Base-by-base conservation (phyloP, 305 asterid genomes). In the Withania somnifera region DNA sequence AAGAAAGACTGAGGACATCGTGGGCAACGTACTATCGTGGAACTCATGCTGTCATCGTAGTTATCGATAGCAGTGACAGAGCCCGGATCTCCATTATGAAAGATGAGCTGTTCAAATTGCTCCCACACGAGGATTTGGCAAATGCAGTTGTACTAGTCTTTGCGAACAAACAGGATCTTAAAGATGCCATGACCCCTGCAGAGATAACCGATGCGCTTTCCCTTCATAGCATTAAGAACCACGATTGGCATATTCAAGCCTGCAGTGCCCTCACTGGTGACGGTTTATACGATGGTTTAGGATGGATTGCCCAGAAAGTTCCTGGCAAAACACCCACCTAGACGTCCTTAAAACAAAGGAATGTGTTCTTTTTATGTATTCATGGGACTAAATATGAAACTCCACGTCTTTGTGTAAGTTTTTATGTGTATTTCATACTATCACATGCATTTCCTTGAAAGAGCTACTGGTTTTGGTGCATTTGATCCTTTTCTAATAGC, bases 1-100 rank as follows among this genome's bases (percentile, higher is more conserved):
- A 95, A 85, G 99, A 95, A 15, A 89, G 98, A 83, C 93, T 94
- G 52, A 85, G 99, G 80, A 94, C 97, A 2, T 94, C 98, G 17
- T 95, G 98, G 98, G 90, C 98, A n/a, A 93, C 99, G 0, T 95
- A 95, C 76, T 95, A 95, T 60, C 94, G 96, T 0, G 99, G 99
- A 71, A 95, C 98, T 10, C 97, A 95, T 54, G 99, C 98, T 11
- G 92, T 95, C 38, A 91, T 95, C 17, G 93, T 75, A 11, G 98
- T 95, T 71, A 92, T 95, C 57, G 99, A 95, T 90, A 95, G 99
- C 88, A 94, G 98, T 0, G 99, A 94, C 63, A 86, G 99, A 87
- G 97, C 95, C 7, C 91, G 99, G 79, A 95, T 95, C 84, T 93
- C 98, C 45, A 89, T 87, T 57, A 93, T 95, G 92, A 95, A 93